Evolutionary conservation across 1,284 basidiomycete genomes (phyloP).

Genomic region (Leccinum griseonigrum): DNA sequence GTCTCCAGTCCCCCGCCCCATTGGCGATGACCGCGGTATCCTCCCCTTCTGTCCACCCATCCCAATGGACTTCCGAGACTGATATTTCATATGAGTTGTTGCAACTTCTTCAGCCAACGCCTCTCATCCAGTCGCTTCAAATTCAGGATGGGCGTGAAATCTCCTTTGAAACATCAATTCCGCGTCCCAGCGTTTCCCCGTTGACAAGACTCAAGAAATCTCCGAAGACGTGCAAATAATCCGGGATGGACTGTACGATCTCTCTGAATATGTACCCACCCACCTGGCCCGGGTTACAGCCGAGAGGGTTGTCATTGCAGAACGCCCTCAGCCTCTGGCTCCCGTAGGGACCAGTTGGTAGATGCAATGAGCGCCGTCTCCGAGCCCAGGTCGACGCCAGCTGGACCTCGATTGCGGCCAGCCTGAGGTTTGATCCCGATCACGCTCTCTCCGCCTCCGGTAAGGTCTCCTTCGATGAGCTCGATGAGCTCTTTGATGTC

Average conservation of each 20-base stretch:
- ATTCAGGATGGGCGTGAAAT: slow-evolving; percentile 56
- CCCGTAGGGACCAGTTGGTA: slow-evolving; percentile 40
- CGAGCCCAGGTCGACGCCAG: slow-evolving; percentile 25
- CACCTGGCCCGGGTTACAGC: slow-evolving; percentile 24
- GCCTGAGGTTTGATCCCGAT: slow-evolving; percentile 23
- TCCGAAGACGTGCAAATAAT: slow-evolving; percentile 60
- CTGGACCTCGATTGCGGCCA: slow-evolving; percentile 26
- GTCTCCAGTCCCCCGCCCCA: slow-evolving; percentile 22
- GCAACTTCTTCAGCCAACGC: slow-evolving; percentile 62
- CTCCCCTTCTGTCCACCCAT: slow-evolving; percentile 41
- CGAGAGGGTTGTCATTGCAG: slow-evolving; percentile 15
- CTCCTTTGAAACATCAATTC: slow-evolving; percentile 61
- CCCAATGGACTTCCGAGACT: slow-evolving; percentile 48
- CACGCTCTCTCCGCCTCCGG: slow-evolving; percentile 41
- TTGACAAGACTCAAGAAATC: slow-evolving; percentile 57
- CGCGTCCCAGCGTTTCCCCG: slow-evolving; percentile 48
- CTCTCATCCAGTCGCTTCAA: slow-evolving; percentile 55
- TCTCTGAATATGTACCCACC: slow-evolving; percentile 45
- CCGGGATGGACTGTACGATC: slow-evolving; percentile 56
- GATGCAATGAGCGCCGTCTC: slow-evolving; percentile 31
- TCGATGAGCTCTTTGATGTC: slow-evolving; percentile 52
- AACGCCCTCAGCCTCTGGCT: slow-evolving; percentile 22
- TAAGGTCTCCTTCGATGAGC: slow-evolving; percentile 46
- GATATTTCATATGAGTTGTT: slow-evolving; percentile 70
- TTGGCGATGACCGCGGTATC: slow-evolving; percentile 27